phyloP scores from a whole-genome alignment of 2,329 filamentous ascomycete genomes.

The Coniosporium tulheliwenetii region DNA sequence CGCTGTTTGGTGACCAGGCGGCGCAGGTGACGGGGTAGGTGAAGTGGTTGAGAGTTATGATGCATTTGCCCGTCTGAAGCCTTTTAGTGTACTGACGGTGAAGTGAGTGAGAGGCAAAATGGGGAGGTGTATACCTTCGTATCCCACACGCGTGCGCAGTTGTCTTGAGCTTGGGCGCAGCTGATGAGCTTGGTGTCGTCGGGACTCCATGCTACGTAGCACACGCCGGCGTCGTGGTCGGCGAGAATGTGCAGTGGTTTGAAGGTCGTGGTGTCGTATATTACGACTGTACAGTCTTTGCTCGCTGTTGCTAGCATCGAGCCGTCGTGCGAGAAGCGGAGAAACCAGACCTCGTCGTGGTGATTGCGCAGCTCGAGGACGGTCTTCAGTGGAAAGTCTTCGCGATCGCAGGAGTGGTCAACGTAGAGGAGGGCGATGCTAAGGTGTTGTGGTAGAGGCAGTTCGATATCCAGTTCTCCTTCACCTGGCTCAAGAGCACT shows the following conservation, averaged over 20 bases:
- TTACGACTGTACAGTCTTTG: conserved; percentile 55
- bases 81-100: background rate
- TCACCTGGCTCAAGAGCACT: conserved; percentile 66
- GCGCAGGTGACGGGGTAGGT: conserved; percentile 77
- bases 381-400: conserved; percentile 61
- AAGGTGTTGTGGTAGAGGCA: conserved; percentile 83
- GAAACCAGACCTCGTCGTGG: conserved; percentile 75
- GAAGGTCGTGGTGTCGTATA: conserved; percentile 68
- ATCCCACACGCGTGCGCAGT: conserved; percentile 62
- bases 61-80: conserved; percentile 43
- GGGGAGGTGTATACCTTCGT: conserved; percentile 35
- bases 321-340: conserved; percentile 82
- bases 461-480: conserved; percentile 63
- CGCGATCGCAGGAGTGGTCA: conserved; percentile 70
- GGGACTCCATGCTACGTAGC: conserved; percentile 80
- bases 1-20: conserved; percentile 70
- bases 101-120: background rate
- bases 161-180: conserved; percentile 51
- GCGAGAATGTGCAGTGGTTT: conserved; percentile 44
- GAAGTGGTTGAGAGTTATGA: conserved; percentile 49
- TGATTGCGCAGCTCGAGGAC: conserved; percentile 58
- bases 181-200: conserved; percentile 77
- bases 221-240: conserved; percentile 56
- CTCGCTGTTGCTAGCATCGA: conserved; percentile 70
- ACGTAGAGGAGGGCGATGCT: conserved; percentile 71